phyloP scores from a whole-genome alignment of 148 eudicot genomes.

The Rhododendron mucronatum region DNA sequence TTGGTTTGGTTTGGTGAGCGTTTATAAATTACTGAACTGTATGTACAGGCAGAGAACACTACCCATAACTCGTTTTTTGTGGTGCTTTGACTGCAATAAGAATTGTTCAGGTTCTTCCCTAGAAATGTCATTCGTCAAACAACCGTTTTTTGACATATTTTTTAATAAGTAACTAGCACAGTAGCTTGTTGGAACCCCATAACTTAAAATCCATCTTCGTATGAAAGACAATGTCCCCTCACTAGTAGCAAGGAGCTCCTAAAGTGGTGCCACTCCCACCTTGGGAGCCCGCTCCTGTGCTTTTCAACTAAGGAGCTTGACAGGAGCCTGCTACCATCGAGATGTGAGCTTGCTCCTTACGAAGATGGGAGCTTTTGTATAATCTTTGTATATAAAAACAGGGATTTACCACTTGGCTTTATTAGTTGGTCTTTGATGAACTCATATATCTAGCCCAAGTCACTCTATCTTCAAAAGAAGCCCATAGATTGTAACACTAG shows the following conservation, averaged over 20 bases:
- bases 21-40: neutral
- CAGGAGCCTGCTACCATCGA: too few relatives aligned
- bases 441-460: neutral
- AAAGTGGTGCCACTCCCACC: neutral
- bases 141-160: neutral
- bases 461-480: neutral
- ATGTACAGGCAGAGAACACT: neutral
- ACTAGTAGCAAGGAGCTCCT: too few relatives aligned
- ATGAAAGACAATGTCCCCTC: neutral
- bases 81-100: neutral
- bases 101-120: neutral
- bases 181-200: constrained; percentile 1
- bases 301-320: too few relatives aligned
- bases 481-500: neutral
- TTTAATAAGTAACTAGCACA: neutral
- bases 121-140: neutral
- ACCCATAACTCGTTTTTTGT: neutral
- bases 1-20: constrained; percentile 13
- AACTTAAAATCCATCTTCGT: neutral
- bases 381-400: too few relatives aligned
- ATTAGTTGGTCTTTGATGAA: neutral
- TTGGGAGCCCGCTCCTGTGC: too few relatives aligned
- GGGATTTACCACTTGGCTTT: neutral
- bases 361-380: too few relatives aligned
- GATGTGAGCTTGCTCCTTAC: too few relatives aligned